Conservation (phyloP, 352 stramenopile species). For the Phytopythium oedochilum region DNA sequence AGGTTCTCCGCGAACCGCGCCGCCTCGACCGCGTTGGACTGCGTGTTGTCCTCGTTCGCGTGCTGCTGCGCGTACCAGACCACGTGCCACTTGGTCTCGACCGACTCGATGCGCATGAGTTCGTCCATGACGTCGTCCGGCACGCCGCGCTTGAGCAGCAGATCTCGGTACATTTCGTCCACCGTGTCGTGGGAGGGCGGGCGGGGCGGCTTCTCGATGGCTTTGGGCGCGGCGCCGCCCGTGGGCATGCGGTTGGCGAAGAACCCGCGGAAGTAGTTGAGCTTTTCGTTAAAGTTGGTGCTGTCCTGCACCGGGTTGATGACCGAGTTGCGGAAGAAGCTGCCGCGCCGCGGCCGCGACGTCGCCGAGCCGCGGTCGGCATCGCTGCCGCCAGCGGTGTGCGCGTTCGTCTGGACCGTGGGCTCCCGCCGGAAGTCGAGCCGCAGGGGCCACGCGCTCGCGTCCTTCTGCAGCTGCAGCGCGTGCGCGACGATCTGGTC, state of each 20-base stretch:
- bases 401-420: background rate
- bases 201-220: slow-evolving; percentile 62
- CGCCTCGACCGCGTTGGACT: slow-evolving; percentile 51
- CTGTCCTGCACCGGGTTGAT: slow-evolving; percentile 63
- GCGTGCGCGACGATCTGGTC: slow-evolving; percentile 80
- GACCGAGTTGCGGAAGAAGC: slow-evolving; percentile 67
- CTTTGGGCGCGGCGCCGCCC: slow-evolving; percentile 51
- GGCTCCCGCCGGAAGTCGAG: slow-evolving; percentile 77
- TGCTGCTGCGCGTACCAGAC: slow-evolving; percentile 84
- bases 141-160: slow-evolving; percentile 74
- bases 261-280: slow-evolving; percentile 84
- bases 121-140: slow-evolving; percentile 84
- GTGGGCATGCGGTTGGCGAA: slow-evolving; percentile 81
- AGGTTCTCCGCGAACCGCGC: slow-evolving; percentile 68
- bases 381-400: slow-evolving; percentile 16
- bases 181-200: slow-evolving; percentile 61
- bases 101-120: slow-evolving; percentile 72
- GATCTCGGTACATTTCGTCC: slow-evolving; percentile 84
- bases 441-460: slow-evolving; percentile 57
- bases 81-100: slow-evolving; percentile 85
- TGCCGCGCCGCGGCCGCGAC: slow-evolving; percentile 48
- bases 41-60: slow-evolving; percentile 63
- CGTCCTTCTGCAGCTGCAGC: slow-evolving; percentile 65
- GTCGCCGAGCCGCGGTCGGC: slow-evolving; percentile 12
- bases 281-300: slow-evolving; percentile 77